phyloP scores from a whole-genome alignment of 106 monocot species.

The Dendrobium huoshanense region DNA sequence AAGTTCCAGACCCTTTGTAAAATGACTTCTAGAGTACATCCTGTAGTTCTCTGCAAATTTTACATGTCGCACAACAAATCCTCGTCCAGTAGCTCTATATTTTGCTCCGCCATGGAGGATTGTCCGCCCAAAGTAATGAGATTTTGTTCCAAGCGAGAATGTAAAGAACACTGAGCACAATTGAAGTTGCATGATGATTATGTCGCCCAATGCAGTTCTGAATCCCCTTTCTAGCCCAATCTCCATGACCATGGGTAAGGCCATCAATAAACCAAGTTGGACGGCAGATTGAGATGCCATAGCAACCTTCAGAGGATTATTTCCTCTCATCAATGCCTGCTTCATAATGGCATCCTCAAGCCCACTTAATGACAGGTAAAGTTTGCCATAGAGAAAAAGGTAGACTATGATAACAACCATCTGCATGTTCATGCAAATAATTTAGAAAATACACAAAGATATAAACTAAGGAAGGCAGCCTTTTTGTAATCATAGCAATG shows the following conservation, averaged over 20 bases:
- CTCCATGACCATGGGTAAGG: conserved; percentile 98
- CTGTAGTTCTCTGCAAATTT: conserved; percentile 97
- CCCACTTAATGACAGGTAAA: conserved; percentile 84
- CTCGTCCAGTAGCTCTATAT: conserved; percentile 90
- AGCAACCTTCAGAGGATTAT: conserved; percentile 74
- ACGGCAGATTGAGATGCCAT: conserved; percentile 95
- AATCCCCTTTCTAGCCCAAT: conserved; percentile 95
- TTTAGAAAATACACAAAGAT: neutral
- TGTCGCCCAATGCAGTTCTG: conserved; percentile 80
- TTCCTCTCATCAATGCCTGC: conserved; percentile 70
- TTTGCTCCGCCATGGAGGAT: conserved; percentile 96
- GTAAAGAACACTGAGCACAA: conserved; percentile 97
- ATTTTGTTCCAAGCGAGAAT: conserved; percentile 90
- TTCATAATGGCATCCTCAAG: conserved; percentile 79
- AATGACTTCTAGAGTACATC: conserved; percentile 98
- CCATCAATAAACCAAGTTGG: conserved; percentile 85
- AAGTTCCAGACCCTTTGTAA: conserved; percentile 82
- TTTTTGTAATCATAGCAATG: neutral
- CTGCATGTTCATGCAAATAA: conserved; percentile 27
- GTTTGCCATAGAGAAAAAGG: conserved; percentile 76
- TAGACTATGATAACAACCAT: conserved; percentile 86
- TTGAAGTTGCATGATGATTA: conserved; percentile 98
- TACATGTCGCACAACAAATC: conserved; percentile 91
- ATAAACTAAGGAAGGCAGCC: neutral
- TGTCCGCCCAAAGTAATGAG: conserved; percentile 92